Evolutionary conservation across 495 filamentous ascomycete species (phyloP).

Genomic region (Margaritispora aquatica): DNA sequence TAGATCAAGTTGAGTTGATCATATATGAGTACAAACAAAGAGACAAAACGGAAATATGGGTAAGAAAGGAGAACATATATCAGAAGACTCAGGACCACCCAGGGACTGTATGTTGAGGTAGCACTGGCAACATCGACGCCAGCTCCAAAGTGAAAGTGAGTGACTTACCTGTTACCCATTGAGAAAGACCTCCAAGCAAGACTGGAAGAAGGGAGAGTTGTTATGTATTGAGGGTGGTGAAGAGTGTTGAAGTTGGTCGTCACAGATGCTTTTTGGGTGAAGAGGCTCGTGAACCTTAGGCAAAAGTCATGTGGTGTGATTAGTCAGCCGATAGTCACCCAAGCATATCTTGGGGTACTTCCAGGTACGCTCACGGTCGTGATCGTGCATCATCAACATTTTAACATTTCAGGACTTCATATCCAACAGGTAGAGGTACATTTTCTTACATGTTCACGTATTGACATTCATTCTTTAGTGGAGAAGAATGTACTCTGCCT

Average conservation of each 20-base stretch:
- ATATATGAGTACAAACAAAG: not conserved
- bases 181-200: not conserved
- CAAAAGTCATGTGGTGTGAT: not conserved
- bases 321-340: not conserved
- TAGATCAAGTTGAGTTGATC: not conserved
- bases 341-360: no score
- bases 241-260: slow-evolving; percentile 11
- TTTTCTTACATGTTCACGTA: no score
- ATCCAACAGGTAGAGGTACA: no score
- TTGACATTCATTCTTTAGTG: no score
- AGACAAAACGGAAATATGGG: not conserved
- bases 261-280: not conserved
- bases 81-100: not conserved
- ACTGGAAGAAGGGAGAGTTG: slow-evolving; percentile 12
- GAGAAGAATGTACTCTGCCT: no score
- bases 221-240: slow-evolving; percentile 14
- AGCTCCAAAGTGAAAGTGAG: slow-evolving; percentile 9
- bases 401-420: no score
- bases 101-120: slow-evolving; percentile 4
- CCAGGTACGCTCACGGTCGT: no score
- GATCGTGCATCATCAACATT: no score
- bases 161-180: slow-evolving; percentile 12
- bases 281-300: slow-evolving; percentile 4
- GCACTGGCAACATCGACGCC: slow-evolving; percentile 11
- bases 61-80: slow-evolving; percentile 10